Conservation (phyloP, 148 eudicot genomes). For the Fallopia convolvulus region DNA sequence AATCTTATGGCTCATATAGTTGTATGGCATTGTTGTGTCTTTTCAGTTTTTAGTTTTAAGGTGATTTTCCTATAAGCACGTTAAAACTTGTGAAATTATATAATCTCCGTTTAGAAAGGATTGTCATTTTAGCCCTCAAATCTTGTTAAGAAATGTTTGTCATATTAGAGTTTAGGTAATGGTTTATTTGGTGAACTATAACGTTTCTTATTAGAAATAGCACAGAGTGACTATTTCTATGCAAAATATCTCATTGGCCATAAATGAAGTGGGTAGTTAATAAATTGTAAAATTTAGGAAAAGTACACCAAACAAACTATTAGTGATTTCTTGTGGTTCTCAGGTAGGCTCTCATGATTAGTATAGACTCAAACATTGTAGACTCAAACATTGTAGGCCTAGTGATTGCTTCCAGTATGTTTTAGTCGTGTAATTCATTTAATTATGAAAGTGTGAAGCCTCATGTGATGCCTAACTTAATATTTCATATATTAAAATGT, state of each 20-base stretch:
- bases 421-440: background rate
- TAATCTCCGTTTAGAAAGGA: too few relatives aligned
- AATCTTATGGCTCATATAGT: background rate
- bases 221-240: too few relatives aligned
- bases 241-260: too few relatives aligned
- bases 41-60: background rate
- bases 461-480: background rate
- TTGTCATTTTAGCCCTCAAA: too few relatives aligned
- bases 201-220: too few relatives aligned
- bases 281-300: background rate
- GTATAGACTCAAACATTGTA: background rate
- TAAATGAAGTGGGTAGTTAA: too few relatives aligned
- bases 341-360: background rate
- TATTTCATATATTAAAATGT: conserved; percentile 10
- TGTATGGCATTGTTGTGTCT: background rate
- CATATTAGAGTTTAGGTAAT: too few relatives aligned
- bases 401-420: background rate
- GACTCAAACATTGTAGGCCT: background rate
- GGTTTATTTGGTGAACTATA: too few relatives aligned
- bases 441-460: background rate
- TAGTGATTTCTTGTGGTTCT: background rate
- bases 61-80: background rate
- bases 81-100: background rate
- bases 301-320: background rate
- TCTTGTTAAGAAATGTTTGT: too few relatives aligned